These are phyloP conservation scores for Talaromyces rugulosus DNA, from an alignment of 2,329 filamentous ascomycete species.

Conservation along the genomic window DNA sequence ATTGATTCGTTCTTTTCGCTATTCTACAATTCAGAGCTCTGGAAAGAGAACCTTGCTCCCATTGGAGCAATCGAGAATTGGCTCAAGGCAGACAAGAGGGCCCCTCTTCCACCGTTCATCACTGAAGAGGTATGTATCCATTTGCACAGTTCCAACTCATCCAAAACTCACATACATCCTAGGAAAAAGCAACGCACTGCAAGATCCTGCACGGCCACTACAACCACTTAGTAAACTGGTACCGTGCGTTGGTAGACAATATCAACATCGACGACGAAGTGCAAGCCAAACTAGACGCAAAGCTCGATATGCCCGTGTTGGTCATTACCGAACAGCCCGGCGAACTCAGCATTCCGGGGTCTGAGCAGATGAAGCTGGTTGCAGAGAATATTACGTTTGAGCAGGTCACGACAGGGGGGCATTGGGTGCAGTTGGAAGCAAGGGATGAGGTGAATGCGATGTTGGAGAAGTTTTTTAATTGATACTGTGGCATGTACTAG, in stretches of 20 bases:
- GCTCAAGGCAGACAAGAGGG: conserved; percentile 17
- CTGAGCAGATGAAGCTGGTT: conserved; percentile 15
- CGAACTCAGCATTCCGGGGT: conserved; percentile 1
- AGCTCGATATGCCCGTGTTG: conserved; percentile 18
- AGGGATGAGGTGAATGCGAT: conserved; percentile 20
- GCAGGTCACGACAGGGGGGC: conserved; percentile 16
- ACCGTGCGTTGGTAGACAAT: conserved; percentile 18
- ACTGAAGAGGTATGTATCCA: conserved; percentile 14
- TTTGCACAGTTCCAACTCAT: background rate
- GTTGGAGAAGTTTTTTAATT: conserved; percentile 17
- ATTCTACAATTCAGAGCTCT: conserved; percentile 19
- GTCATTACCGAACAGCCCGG: conserved; percentile 14
- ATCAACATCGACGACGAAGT: conserved; percentile 20
- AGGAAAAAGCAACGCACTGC: conserved; percentile 18
- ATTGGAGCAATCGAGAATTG: conserved; percentile 19
- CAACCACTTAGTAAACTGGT: conserved; percentile 22
- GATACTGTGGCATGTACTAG: background rate
- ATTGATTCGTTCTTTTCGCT: conserved; percentile 22
- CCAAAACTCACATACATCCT: conserved; percentile 2
- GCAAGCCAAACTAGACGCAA: conserved; percentile 12
- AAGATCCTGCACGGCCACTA: conserved; percentile 19
- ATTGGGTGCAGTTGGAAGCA: conserved; percentile 24
- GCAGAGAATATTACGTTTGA: conserved; percentile 17
- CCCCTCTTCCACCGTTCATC: conserved; percentile 16
- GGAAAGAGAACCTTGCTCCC: conserved; percentile 19